These are phyloP conservation scores for Nemania sp. DNA, from an alignment of 2,329 filamentous ascomycete genomes.

Conservation along the genomic window DNA sequence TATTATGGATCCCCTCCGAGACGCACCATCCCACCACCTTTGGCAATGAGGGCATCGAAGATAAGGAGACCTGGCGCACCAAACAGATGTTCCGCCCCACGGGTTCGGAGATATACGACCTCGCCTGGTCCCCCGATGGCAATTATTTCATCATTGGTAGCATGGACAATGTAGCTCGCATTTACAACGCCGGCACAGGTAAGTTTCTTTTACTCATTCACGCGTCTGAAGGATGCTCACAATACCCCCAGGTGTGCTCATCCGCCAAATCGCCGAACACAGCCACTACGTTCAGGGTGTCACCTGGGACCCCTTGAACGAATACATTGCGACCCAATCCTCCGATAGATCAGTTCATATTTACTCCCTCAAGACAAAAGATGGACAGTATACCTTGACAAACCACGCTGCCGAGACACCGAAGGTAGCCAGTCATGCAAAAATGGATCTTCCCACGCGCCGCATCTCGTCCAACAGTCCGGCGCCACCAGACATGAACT, in stretches of 20 bases:
- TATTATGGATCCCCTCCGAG: conserved; percentile 93
- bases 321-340: conserved; percentile 97
- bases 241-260: conserved; percentile 31
- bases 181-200: conserved; percentile 89
- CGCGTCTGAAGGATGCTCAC: conserved; percentile 11
- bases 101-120: conserved; percentile 94
- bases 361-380: conserved; percentile 93
- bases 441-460: conserved; percentile 89
- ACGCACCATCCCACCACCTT: conserved; percentile 68
- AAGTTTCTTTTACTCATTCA: conserved; percentile 8
- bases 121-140: conserved; percentile 98
- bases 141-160: conserved; percentile 96
- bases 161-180: conserved; percentile 98
- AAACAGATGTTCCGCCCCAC: conserved; percentile 98
- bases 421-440: conserved; percentile 76
- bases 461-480: conserved; percentile 91
- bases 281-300: conserved; percentile 95
- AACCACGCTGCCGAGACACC: conserved; percentile 68
- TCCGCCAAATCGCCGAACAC: conserved; percentile 40
- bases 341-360: conserved; percentile 98
- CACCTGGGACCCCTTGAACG: conserved; percentile 96
- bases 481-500: conserved; percentile 80
- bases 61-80: conserved; percentile 95
- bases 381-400: conserved; percentile 84
- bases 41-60: conserved; percentile 83